Evolutionary conservation across 371 early-diverging fungal genomes (phyloP).

Genomic region (Apophysomyces variabilis): DNA sequence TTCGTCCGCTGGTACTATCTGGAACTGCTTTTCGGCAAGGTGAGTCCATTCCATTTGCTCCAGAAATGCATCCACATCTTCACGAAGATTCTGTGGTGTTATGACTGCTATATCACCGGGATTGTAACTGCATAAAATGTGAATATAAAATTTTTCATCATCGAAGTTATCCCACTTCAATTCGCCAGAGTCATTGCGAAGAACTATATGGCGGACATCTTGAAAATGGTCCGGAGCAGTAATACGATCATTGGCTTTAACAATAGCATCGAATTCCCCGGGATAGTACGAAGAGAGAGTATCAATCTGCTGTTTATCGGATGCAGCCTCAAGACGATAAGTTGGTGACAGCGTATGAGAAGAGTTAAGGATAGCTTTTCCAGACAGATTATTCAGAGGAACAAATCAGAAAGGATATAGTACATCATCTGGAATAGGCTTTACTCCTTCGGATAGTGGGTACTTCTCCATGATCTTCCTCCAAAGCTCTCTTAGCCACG

Average conservation of each 20-base stretch:
- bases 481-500: constrained; percentile 85
- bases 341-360: constrained; percentile 39
- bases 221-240: constrained; percentile 87
- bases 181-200: constrained; percentile 34
- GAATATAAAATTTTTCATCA: constrained; percentile 7
- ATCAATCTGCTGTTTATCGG: constrained; percentile 19
- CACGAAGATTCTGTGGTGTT: constrained; percentile 70
- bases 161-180: constrained; percentile 20
- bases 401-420: constrained; percentile 33
- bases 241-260: constrained; percentile 66
- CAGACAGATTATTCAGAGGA: neutral
- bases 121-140: constrained; percentile 52
- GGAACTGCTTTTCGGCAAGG: constrained; percentile 68
- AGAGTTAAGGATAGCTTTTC: constrained; percentile 16
- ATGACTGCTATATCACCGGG: constrained; percentile 88
- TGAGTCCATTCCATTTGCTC: constrained; percentile 73
- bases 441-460: constrained; percentile 62
- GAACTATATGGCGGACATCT: constrained; percentile 82
- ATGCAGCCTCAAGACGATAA: constrained; percentile 41
- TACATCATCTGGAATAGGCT: constrained; percentile 61
- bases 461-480: constrained; percentile 54
- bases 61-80: constrained; percentile 73
- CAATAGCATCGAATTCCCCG: constrained; percentile 39
- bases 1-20: constrained; percentile 47
- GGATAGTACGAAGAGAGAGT: constrained; percentile 9